Evolutionary conservation across 805 yeast genomes (phyloP).

Genomic region (Kazachstania viticola): DNA sequence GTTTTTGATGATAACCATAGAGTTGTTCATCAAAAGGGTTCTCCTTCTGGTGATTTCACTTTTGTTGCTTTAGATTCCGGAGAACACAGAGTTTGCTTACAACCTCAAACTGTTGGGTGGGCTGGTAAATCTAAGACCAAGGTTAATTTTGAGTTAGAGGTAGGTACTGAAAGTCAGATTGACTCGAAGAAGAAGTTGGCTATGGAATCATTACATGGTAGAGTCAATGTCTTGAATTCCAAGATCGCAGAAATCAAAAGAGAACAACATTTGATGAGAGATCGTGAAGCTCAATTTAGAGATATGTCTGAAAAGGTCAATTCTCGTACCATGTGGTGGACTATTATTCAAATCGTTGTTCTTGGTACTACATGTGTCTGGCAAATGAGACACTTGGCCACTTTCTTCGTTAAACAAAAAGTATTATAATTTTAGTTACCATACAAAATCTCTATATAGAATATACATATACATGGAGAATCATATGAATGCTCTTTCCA

Average conservation of each 20-base stretch:
- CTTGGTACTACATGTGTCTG: slow-evolving; percentile 58
- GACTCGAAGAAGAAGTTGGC: slow-evolving; percentile 58
- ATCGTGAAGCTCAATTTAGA: slow-evolving; percentile 64
- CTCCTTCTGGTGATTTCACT: slow-evolving; percentile 57
- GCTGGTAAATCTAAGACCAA: slow-evolving; percentile 36
- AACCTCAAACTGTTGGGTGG: slow-evolving; percentile 46
- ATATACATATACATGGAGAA: too few species aligned
- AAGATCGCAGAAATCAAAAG: slow-evolving; percentile 50
- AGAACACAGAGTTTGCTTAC: slow-evolving; percentile 66
- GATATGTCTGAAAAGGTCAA: slow-evolving; percentile 61
- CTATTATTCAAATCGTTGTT: slow-evolving; percentile 52
- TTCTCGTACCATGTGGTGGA: slow-evolving; percentile 63
- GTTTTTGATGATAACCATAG: slow-evolving; percentile 69
- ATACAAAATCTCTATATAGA: too few species aligned
- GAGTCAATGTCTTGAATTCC: slow-evolving; percentile 42
- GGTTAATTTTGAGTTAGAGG: slow-evolving; percentile 47
- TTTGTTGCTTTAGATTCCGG: slow-evolving; percentile 67
- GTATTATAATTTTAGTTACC: too few species aligned
- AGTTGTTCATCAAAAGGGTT: slow-evolving; percentile 58
- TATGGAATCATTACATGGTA: slow-evolving; percentile 43
- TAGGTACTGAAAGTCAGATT: slow-evolving; percentile 52
- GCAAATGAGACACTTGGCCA: slow-evolving; percentile 63
- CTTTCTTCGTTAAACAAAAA: slow-evolving; percentile 72
- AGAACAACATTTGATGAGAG: slow-evolving; percentile 59
- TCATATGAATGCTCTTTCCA: too few species aligned